Conservation (phyloP, 2,329 filamentous ascomycete species). For the Lecanicillium sp. region DNA sequence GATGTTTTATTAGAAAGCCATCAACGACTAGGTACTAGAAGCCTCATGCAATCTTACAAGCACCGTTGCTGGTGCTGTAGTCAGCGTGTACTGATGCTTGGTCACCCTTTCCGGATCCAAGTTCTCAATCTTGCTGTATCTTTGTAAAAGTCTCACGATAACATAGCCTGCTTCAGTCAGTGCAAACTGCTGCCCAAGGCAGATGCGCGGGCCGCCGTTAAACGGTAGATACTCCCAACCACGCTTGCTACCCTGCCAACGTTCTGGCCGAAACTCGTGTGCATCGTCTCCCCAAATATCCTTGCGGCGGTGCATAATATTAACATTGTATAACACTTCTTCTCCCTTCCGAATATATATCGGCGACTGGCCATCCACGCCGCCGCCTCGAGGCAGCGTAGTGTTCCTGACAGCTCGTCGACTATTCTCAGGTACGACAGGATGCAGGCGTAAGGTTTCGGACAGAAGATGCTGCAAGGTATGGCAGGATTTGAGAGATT, state of each 20-base stretch:
- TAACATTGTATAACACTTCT: conserved; percentile 12
- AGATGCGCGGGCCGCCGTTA: conserved; percentile 27
- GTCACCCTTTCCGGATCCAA: background rate
- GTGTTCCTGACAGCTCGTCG: conserved; percentile 21
- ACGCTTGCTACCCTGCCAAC: conserved; percentile 23
- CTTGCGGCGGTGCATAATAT: conserved; percentile 24
- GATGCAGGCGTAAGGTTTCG: conserved; percentile 23
- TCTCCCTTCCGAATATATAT: conserved; percentile 21
- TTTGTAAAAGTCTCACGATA: background rate
- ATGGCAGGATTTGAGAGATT: background rate
- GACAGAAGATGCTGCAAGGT: conserved; percentile 13
- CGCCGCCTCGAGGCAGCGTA: conserved; percentile 27
- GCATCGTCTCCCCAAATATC: conserved; percentile 28
- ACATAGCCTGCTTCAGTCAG: conserved; percentile 4
- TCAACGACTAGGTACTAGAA: too few species aligned
- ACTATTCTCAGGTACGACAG: conserved; percentile 24
- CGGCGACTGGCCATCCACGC: conserved; percentile 20
- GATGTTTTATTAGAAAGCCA: too few species aligned
- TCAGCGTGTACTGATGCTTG: conserved; percentile 2
- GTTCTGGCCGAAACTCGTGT: conserved; percentile 26
- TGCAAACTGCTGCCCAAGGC: conserved; percentile 17
- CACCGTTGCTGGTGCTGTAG: conserved; percentile 1
- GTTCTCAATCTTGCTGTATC: conserved; percentile 2
- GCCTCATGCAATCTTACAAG: conserved; percentile 4
- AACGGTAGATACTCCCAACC: conserved; percentile 28